phyloP scores from a whole-genome alignment of 2,329 filamentous ascomycete species.

The Hymenoscyphus fructigenus region DNA sequence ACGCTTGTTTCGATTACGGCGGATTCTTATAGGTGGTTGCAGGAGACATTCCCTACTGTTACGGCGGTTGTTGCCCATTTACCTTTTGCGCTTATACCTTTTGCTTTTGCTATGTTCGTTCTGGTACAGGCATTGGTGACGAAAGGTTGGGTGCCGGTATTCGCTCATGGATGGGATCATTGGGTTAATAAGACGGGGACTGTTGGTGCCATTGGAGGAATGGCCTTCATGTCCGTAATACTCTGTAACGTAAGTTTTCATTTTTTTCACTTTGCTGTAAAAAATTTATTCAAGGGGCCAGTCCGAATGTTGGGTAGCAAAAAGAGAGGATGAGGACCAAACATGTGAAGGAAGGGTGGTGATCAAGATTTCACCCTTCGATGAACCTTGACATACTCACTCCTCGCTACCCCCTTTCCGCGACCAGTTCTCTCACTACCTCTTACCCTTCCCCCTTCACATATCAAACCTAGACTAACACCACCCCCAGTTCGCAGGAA shows the following conservation, averaged over 20 bases:
- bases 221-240: slow-evolving; percentile 70
- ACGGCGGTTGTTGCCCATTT: slow-evolving; percentile 64
- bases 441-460: no score
- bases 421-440: no score
- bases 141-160: slow-evolving; percentile 72
- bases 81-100: slow-evolving; percentile 67
- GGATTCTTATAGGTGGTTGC: slow-evolving; percentile 55
- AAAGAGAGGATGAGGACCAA: no score
- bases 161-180: slow-evolving; percentile 71
- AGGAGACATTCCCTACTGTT: slow-evolving; percentile 70
- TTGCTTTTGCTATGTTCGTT: slow-evolving; percentile 73
- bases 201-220: slow-evolving; percentile 66
- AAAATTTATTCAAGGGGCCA: no score
- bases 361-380: no score
- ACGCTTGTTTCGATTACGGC: slow-evolving; percentile 54
- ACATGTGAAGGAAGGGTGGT: no score
- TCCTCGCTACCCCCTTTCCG: no score
- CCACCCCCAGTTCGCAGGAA: slow-evolving; percentile 64
- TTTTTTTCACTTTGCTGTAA: no score
- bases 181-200: slow-evolving; percentile 71
- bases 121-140: slow-evolving; percentile 71
- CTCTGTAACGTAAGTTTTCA: slow-evolving; percentile 67
- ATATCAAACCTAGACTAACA: slow-evolving; percentile 9
- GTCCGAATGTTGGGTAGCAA: no score
- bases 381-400: no score